Evolutionary conservation across 1,284 basidiomycete genomes (phyloP).

Genomic region (Sutorius eximius): DNA sequence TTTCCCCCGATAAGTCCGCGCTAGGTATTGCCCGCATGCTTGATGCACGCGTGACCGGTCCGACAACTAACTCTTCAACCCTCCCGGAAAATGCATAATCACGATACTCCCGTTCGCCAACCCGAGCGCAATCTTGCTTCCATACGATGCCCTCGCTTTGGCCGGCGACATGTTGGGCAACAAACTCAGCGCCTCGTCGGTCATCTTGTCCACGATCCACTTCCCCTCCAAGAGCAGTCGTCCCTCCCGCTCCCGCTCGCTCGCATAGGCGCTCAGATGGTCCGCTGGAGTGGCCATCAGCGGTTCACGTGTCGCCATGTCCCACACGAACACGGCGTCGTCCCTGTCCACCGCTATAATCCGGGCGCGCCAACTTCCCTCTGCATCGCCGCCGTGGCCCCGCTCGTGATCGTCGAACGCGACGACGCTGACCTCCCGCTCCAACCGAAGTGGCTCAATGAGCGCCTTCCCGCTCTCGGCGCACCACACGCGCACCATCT

Average conservation of each 20-base stretch:
- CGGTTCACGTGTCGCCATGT: conserved; percentile 22
- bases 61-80: not conserved
- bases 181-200: conserved; percentile 13
- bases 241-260: conserved; percentile 4
- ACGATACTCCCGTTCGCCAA: conserved; percentile 35
- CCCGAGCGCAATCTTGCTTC: conserved; percentile 27
- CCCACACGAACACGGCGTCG: conserved; percentile 30
- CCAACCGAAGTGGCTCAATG: conserved; percentile 23
- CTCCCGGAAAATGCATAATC: conserved; percentile 23
- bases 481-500: conserved; percentile 33
- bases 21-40: no score
- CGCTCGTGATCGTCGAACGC: conserved; percentile 21
- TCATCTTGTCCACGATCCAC: conserved; percentile 28
- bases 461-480: conserved; percentile 22
- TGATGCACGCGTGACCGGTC: no score
- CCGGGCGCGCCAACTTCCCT: not conserved
- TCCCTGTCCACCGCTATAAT: conserved; percentile 30
- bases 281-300: conserved; percentile 24
- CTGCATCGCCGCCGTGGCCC: not conserved
- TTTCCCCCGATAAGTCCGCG: no score
- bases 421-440: conserved; percentile 22
- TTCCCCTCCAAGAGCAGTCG: conserved; percentile 21
- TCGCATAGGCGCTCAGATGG: conserved; percentile 13
- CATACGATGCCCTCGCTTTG: conserved; percentile 24
- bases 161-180: conserved; percentile 33